Conservation (phyloP, 768 basidiomycete genomes). For the Rhizopogon salebrosus region DNA sequence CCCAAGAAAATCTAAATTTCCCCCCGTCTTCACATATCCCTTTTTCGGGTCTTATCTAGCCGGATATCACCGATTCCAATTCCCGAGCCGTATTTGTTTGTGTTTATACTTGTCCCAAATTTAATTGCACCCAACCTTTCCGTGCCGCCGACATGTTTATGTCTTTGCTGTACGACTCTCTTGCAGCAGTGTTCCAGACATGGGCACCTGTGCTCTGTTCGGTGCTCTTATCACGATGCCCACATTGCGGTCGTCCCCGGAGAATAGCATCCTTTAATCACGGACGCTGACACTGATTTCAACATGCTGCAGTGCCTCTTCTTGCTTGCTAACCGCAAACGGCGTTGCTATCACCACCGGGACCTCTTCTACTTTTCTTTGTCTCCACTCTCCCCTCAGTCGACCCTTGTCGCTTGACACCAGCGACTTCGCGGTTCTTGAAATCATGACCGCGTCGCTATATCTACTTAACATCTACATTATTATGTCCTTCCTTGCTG, state of each 20-base stretch:
- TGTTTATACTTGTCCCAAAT: neutral
- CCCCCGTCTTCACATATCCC: conserved; percentile 5
- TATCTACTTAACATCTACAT: neutral
- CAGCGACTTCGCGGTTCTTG: neutral
- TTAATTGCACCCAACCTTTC: neutral
- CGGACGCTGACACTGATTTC: neutral
- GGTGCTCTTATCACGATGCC: no score
- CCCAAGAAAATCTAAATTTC: neutral
- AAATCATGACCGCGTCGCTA: neutral
- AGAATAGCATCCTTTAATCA: neutral
- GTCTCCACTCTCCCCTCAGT: neutral
- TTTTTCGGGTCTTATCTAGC: conserved; percentile 22
- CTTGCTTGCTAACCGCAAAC: neutral
- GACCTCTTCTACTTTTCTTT: neutral
- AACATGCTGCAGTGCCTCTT: neutral
- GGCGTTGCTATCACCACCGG: conserved; percentile 10
- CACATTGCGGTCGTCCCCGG: neutral
- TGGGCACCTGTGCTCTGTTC: no score
- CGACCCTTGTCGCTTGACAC: neutral
- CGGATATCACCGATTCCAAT: conserved; percentile 15
- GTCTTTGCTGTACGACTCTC: no score
- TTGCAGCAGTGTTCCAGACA: neutral
- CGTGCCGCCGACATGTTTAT: no score
- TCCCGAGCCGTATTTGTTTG: neutral
- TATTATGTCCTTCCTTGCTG: neutral